Conservation (phyloP, 2,329 filamentous ascomycete species). For the Claviceps capensis region DNA sequence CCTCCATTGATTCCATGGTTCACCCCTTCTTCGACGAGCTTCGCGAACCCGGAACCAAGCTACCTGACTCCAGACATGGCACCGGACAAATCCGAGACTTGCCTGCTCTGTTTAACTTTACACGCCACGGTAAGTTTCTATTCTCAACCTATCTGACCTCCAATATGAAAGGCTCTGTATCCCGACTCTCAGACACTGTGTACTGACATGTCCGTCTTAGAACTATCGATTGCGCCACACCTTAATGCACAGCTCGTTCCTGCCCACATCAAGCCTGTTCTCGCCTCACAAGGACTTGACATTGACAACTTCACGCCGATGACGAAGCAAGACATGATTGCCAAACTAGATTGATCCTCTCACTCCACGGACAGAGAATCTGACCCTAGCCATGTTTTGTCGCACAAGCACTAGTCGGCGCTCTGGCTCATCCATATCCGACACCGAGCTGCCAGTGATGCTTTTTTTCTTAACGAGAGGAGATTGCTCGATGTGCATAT, state of each 20-base stretch:
- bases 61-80: constrained; percentile 88
- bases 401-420: constrained; percentile 16
- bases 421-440: constrained; percentile 13
- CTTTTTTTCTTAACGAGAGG: constrained; percentile 3
- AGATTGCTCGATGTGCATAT: constrained; percentile 13
- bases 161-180: not conserved
- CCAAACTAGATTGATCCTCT: constrained; percentile 71
- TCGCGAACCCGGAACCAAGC: constrained; percentile 74
- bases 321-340: constrained; percentile 92
- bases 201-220: constrained; percentile 28
- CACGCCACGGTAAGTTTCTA: constrained; percentile 66
- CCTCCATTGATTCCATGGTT: constrained; percentile 90
- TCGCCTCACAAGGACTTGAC: constrained; percentile 70
- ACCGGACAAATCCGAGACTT: constrained; percentile 69
- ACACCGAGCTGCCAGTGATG: constrained; percentile 16
- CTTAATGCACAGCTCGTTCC: constrained; percentile 85
- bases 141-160: no score
- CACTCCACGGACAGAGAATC: constrained; percentile 12
- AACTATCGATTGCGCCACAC: constrained; percentile 86
- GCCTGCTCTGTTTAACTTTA: constrained; percentile 84
- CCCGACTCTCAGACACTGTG: not conserved
- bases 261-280: constrained; percentile 58
- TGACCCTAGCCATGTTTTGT: constrained; percentile 19
- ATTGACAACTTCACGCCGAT: constrained; percentile 89
- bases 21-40: constrained; percentile 98